phyloP scores from a whole-genome alignment of 2,329 filamentous ascomycete species.

The Fusarium verticillioides region DNA sequence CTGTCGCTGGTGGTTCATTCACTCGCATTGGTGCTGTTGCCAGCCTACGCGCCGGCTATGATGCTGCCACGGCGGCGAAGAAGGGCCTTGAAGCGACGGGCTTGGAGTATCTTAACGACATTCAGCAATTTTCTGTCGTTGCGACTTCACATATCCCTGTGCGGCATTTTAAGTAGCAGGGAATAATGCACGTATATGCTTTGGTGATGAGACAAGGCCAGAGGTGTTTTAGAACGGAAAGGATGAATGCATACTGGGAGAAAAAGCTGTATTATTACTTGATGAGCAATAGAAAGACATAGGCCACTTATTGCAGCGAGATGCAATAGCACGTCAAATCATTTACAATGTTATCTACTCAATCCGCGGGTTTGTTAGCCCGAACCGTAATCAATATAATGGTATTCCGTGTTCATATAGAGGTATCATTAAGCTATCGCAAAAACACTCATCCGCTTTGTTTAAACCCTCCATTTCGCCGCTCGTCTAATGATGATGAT shows the following conservation, averaged over 20 bases:
- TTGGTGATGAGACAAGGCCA: neutral
- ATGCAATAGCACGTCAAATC: neutral
- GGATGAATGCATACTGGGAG: neutral
- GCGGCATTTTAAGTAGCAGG: conserved; percentile 24
- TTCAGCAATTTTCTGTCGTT: conserved; percentile 42
- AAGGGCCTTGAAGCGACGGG: conserved; percentile 44
- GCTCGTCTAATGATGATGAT: conserved; percentile 17
- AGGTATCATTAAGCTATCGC: conserved; percentile 49
- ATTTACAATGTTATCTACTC: neutral
- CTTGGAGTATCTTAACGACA: conserved; percentile 43
- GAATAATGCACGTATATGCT: neutral
- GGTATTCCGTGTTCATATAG: conserved; percentile 40
- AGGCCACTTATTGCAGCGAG: neutral
- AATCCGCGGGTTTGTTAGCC: neutral
- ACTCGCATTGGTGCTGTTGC: conserved; percentile 62
- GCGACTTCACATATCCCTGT: conserved; percentile 44
- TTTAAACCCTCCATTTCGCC: conserved; percentile 37
- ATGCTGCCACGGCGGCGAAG: conserved; percentile 42
- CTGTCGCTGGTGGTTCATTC: conserved; percentile 70
- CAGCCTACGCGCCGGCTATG: conserved; percentile 59
- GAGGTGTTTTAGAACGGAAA: neutral
- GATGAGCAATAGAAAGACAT: conserved; percentile 6
- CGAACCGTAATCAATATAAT: conserved; percentile 1
- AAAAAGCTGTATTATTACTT: conserved; percentile 24
- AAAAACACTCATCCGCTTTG: conserved; percentile 40